These are phyloP conservation scores for Chlamydomonas reinhardtii DNA, from an alignment of 163 green algal genomes.

Conservation along the genomic window DNA sequence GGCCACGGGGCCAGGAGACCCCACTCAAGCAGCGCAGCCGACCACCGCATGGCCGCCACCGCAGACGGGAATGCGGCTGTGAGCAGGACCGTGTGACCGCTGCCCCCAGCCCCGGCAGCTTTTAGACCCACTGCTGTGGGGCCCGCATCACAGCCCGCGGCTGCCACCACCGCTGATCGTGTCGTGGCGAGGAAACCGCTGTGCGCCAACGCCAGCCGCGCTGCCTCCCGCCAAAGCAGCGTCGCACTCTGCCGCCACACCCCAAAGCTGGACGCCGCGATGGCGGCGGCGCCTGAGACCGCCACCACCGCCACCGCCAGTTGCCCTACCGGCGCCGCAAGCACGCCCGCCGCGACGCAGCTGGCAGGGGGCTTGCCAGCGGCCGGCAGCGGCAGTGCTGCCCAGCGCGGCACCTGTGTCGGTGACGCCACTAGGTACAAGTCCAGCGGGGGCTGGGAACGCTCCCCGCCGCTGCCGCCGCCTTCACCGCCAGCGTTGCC, in stretches of 20 bases:
- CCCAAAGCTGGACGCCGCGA: neutral
- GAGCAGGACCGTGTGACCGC: neutral
- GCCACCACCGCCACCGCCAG: neutral
- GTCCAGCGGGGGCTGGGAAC: neutral
- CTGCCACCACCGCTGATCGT: neutral
- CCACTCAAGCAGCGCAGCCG: neutral
- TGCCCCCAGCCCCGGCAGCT: too few relatives aligned
- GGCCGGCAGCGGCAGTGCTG: neutral
- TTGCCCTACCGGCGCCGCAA: neutral
- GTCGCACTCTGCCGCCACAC: neutral
- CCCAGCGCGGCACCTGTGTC: neutral
- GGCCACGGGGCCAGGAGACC: neutral
- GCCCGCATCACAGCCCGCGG: too few relatives aligned
- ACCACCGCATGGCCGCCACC: neutral
- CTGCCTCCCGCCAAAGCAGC: neutral
- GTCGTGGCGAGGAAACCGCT: neutral
- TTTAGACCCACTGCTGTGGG: neutral
- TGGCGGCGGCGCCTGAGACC: neutral
- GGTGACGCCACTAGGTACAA: neutral
- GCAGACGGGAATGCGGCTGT: neutral
- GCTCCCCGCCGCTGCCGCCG: neutral
- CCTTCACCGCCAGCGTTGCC: too few relatives aligned
- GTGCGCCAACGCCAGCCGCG: neutral
- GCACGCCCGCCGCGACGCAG: neutral
- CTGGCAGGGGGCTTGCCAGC: neutral